Base-by-base conservation (phyloP, 2,329 filamentous ascomycete species). In the Pseudogymnoascus sp. region DNA sequence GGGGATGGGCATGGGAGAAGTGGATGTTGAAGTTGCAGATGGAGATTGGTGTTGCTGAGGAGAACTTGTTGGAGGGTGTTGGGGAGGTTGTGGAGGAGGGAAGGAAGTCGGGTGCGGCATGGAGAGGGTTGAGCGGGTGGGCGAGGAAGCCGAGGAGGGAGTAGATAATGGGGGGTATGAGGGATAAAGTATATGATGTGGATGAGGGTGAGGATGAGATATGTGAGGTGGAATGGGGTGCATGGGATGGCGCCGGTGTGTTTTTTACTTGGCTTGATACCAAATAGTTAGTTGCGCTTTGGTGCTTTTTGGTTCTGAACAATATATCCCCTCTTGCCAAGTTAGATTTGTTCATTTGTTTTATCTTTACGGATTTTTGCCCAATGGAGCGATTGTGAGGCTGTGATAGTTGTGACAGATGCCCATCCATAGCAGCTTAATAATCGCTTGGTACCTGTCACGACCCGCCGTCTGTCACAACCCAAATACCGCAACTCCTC, bases 1-100 rank as follows among this genome's bases (percentile, higher is more conserved):
- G 91, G 4, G 87, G 88, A 25, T 94, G 91, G 86, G 86, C 87
- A 72, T 99, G 92, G 93, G 94, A 99, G 81, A 89, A 90, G 72
- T 99, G 94, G 94, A 82, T 97, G 73, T 77, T 97, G 66, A 90
- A 91, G 70, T 82, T 93, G 69, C 89, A 94, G 76, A 83, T 87
- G 76, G 92, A 97, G 78, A 94, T 90, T 70, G 88, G 89, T 25
- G 86, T 90, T 60, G 79, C 83, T 74, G 82, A 83, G 6, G 81
- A 79, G 62, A 81, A 81, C 70, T 82, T 79, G 67, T 77, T 87
- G 57, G 81, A 84, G 30, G 81, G 81, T 22, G 80, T 87, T 6
- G 78, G 84, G 30, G 78, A 78, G 38, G 77, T 87, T 34, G 75
- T 88, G 58, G 83, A 88, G 70, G 86, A 88, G 71, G 85, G 85